phyloP scores from a whole-genome alignment of 345 rosid species.

The Eutrema japonicum region DNA sequence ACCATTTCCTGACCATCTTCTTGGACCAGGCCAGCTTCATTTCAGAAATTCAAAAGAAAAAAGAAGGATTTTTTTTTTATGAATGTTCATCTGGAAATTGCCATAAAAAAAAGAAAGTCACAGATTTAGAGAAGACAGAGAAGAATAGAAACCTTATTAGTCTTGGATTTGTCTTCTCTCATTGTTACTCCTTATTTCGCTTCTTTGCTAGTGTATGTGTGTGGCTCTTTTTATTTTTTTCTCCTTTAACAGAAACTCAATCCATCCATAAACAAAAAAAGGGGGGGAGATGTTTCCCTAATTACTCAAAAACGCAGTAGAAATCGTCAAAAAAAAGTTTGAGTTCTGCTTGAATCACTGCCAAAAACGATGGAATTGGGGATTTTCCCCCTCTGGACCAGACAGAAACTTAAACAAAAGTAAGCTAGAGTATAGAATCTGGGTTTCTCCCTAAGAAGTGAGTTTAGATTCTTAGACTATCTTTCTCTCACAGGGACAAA shows the following conservation, averaged over 20 bases:
- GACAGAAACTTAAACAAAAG: slow-evolving; percentile 19
- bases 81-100: slow-evolving; percentile 20
- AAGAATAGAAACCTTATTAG: slow-evolving; percentile 68
- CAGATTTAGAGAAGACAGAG: background rate
- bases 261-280: slow-evolving; percentile 28
- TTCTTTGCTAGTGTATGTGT: slow-evolving; percentile 42
- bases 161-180: slow-evolving; percentile 84
- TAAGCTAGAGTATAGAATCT: slow-evolving; percentile 1
- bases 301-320: slow-evolving; percentile 3
- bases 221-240: slow-evolving; percentile 27
- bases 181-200: slow-evolving; percentile 51
- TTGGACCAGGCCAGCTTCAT: slow-evolving; percentile 96
- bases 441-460: slow-evolving; percentile 24
- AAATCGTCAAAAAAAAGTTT: slow-evolving; percentile 3
- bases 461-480: slow-evolving; percentile 15
- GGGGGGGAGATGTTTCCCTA: slow-evolving; percentile 5
- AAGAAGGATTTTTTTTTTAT: slow-evolving; percentile 11
- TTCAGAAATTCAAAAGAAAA: slow-evolving; percentile 11
- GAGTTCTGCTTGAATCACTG: slow-evolving; percentile 21
- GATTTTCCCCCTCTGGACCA: slow-evolving; percentile 15
- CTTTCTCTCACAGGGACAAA: slow-evolving; percentile 30
- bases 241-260: slow-evolving; percentile 35
- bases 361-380: slow-evolving; percentile 9
- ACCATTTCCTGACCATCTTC: slow-evolving; percentile 91
- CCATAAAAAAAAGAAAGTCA: slow-evolving; percentile 10